Evolutionary conservation across 2,329 filamentous ascomycete species (phyloP).

Genomic region (Talaromyces sp.): DNA sequence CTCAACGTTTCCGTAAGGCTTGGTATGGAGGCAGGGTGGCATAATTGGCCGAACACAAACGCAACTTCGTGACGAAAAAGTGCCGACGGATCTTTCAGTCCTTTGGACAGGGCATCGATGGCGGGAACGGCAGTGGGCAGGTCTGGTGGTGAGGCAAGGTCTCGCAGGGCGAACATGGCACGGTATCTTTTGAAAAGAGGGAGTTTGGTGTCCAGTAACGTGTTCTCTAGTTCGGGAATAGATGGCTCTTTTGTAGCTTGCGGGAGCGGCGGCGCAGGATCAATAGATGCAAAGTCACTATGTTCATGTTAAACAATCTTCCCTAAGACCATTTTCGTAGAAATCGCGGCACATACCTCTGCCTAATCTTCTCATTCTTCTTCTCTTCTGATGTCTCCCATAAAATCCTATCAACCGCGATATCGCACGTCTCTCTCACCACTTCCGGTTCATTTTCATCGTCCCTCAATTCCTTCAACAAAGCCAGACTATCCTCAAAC

Average conservation of each 20-base stretch:
- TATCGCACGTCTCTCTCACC: conserved; percentile 93
- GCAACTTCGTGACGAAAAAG: conserved; percentile 97
- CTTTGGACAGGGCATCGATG: conserved; percentile 77
- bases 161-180: conserved; percentile 95
- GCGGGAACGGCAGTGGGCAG: conserved; percentile 86
- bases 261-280: conserved; percentile 86
- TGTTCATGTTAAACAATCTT: conserved; percentile 19
- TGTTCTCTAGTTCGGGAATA: conserved; percentile 71
- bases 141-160: conserved; percentile 89
- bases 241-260: conserved; percentile 59
- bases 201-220: conserved; percentile 71
- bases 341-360: conserved; percentile 59
- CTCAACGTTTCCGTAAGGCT: conserved; percentile 75
- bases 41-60: conserved; percentile 95
- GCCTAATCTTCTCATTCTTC: conserved; percentile 71
- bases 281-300: conserved; percentile 93
- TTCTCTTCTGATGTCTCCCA: conserved; percentile 79
- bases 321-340: background rate
- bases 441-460: conserved; percentile 71
- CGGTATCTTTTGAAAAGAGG: conserved; percentile 91
- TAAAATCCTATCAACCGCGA: conserved; percentile 87
- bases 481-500: conserved; percentile 66
- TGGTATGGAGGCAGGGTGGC: conserved; percentile 94
- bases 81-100: conserved; percentile 79
- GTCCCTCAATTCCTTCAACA: conserved; percentile 72